Conservation (phyloP, 1,139 yeast species). For the Candida sojae region DNA sequence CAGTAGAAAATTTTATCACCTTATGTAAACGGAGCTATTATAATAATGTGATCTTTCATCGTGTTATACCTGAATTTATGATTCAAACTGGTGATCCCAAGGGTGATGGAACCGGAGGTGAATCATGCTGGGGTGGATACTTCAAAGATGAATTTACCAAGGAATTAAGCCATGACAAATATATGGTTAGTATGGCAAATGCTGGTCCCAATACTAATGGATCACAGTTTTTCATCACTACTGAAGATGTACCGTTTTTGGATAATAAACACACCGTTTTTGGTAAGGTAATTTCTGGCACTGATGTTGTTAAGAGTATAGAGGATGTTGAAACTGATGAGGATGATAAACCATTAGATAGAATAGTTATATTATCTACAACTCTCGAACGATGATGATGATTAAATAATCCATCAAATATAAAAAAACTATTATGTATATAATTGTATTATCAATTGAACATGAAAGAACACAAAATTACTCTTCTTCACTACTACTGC, state of each 20-base stretch:
- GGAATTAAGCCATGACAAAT: constrained; percentile 31
- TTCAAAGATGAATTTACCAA: constrained; percentile 42
- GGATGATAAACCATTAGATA: constrained; percentile 23
- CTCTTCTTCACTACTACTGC: constrained; percentile 45
- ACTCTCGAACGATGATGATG: constrained; percentile 9
- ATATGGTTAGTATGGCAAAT: constrained; percentile 43
- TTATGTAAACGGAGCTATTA: constrained; percentile 46
- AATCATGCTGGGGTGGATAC: constrained; percentile 36
- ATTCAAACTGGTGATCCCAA: constrained; percentile 46
- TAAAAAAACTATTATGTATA: background rate
- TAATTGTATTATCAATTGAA: background rate
- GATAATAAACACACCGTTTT: constrained; percentile 44
- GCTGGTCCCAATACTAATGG: constrained; percentile 47
- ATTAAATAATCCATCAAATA: background rate
- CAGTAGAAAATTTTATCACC: constrained; percentile 45
- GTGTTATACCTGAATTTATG: constrained; percentile 43
- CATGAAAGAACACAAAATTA: constrained; percentile 10
- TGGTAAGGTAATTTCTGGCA: constrained; percentile 43
- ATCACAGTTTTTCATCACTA: constrained; percentile 45
- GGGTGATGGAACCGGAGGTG: constrained; percentile 44
- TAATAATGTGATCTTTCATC: constrained; percentile 66
- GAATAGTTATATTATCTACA: constrained; percentile 23
- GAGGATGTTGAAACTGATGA: constrained; percentile 34
- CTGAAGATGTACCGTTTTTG: constrained; percentile 45
- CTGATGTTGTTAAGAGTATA: constrained; percentile 38